Evolutionary conservation across 2,329 filamentous ascomycete genomes (phyloP).

Genomic region (Scorias spongiosa): DNA sequence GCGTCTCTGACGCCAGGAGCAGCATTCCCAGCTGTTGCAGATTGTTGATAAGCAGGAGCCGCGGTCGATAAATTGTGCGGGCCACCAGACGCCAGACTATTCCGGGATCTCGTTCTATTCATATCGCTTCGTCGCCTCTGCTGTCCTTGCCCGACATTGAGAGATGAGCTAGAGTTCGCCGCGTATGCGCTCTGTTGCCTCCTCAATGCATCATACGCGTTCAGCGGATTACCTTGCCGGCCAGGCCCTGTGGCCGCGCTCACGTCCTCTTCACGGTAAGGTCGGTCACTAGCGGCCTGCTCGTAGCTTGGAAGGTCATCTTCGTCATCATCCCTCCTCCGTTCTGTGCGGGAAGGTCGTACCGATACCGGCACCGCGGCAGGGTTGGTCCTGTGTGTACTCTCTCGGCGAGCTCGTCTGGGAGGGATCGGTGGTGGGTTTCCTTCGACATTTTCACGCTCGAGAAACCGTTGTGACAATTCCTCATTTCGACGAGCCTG

Average conservation of each 20-base stretch:
- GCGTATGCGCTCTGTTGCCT: conserved; percentile 13
- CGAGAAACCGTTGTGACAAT: conserved; percentile 53
- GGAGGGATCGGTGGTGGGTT: conserved; percentile 12
- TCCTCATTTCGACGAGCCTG: conserved; percentile 50
- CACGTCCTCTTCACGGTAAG: conserved; percentile 28
- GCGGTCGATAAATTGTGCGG: too few species aligned
- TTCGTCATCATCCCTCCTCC: conserved; percentile 26
- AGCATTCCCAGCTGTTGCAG: conserved; percentile 4
- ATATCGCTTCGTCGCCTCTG: conserved; percentile 5
- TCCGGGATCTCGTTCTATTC: conserved; percentile 8
- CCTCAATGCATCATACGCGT: conserved; percentile 18
- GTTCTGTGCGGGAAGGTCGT: conserved; percentile 1
- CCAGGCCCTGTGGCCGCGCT: conserved; percentile 7
- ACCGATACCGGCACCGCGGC: conserved; percentile 1
- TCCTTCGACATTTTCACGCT: conserved; percentile 10
- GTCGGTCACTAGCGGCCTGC: conserved; percentile 42
- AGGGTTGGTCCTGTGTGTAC: conserved; percentile 14
- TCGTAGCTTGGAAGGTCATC: conserved; percentile 51
- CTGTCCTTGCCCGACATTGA: conserved; percentile 5
- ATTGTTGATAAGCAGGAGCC: background rate
- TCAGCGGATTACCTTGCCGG: conserved; percentile 18
- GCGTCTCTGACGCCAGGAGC: conserved; percentile 15
- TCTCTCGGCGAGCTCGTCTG: conserved; percentile 5
- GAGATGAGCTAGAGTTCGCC: conserved; percentile 4
- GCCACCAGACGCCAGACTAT: conserved; percentile 5